These are phyloP conservation scores for Clitoria ternatea DNA, from an alignment of 306 rosid genomes.

Conservation along the genomic window DNA sequence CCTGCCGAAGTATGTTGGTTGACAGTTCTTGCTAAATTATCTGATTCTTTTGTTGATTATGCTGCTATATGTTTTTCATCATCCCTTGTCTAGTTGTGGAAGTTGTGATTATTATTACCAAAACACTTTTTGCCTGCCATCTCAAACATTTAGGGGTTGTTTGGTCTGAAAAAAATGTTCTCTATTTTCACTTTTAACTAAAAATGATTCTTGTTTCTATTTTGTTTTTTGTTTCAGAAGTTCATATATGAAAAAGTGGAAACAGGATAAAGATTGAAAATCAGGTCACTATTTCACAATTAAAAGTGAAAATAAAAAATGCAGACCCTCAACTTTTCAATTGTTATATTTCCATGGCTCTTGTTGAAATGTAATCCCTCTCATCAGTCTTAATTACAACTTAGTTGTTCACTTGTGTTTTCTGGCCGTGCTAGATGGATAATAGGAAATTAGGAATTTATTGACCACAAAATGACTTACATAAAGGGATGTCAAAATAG, in stretches of 20 bases:
- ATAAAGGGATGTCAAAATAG: no score
- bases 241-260: no score
- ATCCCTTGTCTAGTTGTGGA: neutral
- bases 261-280: no score
- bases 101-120: neutral
- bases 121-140: neutral
- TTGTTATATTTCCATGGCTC: neutral
- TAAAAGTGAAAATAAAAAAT: no score
- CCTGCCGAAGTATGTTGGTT: conserved; percentile 56
- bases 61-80: neutral
- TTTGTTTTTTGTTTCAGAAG: no score
- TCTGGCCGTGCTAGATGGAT: neutral
- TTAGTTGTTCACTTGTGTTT: neutral
- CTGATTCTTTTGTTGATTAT: conserved; percentile 1
- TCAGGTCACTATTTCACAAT: no score
- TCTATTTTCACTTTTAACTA: no score
- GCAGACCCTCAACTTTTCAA: neutral
- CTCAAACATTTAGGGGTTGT: neutral
- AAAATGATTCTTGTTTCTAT: no score
- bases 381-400: neutral
- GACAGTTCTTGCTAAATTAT: neutral
- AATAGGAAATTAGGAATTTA: neutral
- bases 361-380: neutral
- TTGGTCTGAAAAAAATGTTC: no score
- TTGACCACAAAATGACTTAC: neutral